phyloP scores from a whole-genome alignment of 805 yeast species.

The Yarrowia keelungensis region DNA sequence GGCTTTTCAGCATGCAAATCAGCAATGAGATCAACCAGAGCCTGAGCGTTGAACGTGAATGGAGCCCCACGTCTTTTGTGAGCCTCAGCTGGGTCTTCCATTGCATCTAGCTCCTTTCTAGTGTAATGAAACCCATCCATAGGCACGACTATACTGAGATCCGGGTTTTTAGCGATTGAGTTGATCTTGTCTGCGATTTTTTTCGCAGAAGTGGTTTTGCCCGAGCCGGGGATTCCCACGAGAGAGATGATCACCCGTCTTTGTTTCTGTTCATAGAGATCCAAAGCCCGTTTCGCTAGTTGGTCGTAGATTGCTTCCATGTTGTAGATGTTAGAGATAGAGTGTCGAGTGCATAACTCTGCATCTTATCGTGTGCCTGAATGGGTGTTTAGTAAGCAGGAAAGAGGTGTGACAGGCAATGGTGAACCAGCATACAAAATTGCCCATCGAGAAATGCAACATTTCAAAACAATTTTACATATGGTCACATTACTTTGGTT shows the following conservation, averaged over 20 bases:
- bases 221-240: slow-evolving; percentile 86
- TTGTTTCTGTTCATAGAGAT: slow-evolving; percentile 13
- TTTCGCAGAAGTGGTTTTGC: slow-evolving; percentile 73
- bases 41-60: slow-evolving; percentile 74
- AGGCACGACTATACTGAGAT: slow-evolving; percentile 53
- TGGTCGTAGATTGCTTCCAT: slow-evolving; percentile 27
- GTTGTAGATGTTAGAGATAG: slow-evolving; percentile 10
- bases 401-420: no score
- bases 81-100: slow-evolving; percentile 65
- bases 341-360: neutral
- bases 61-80: slow-evolving; percentile 81
- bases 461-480: no score
- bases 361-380: no score
- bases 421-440: no score
- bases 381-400: no score
- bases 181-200: slow-evolving; percentile 56
- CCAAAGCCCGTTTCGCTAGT: slow-evolving; percentile 24
- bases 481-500: no score
- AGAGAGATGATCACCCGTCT: slow-evolving; percentile 62
- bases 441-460: no score
- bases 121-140: slow-evolving; percentile 85
- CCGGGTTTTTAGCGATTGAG: slow-evolving; percentile 41
- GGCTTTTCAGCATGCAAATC: slow-evolving; percentile 45
- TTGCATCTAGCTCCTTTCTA: slow-evolving; percentile 54
- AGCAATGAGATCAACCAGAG: slow-evolving; percentile 51